These are phyloP conservation scores for Symbiotaphrina buchneri DNA, from an alignment of 495 filamentous ascomycete species.

Conservation along the genomic window DNA sequence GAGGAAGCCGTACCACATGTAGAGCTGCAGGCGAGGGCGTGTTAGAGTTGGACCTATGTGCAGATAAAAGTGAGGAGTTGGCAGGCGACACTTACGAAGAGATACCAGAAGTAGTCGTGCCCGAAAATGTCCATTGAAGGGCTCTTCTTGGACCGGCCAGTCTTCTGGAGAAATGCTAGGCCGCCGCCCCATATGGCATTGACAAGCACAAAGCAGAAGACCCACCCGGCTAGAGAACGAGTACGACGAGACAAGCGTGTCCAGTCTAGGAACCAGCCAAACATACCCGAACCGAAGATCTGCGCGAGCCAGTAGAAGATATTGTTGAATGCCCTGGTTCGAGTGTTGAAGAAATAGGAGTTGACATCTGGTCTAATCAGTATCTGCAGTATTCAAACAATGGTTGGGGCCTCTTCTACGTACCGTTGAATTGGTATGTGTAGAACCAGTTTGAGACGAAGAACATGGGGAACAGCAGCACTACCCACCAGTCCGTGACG, in stretches of 20 bases:
- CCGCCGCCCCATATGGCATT: constrained; percentile 1
- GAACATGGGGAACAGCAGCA: constrained; percentile 78
- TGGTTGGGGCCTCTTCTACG: no score
- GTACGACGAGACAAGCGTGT: constrained; percentile 7
- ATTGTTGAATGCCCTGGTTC: constrained; percentile 68
- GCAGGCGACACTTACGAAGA: neutral
- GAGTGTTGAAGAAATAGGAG: constrained; percentile 53
- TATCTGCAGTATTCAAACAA: no score
- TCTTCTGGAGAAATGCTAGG: neutral
- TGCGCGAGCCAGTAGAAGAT: constrained; percentile 72
- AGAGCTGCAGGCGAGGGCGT: no score
- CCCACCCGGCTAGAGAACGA: neutral
- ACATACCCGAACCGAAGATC: constrained; percentile 60
- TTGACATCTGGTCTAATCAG: no score
- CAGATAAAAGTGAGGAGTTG: no score
- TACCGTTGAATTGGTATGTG: constrained; percentile 25
- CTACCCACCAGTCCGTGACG: constrained; percentile 45
- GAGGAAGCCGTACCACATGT: constrained; percentile 85
- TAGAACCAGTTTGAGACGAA: constrained; percentile 64
- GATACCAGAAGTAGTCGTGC: neutral
- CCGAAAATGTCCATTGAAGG: neutral
- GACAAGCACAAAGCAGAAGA: neutral
- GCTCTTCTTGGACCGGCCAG: neutral
- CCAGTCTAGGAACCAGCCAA: constrained; percentile 66
- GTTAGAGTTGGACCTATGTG: no score